Base-by-base conservation (phyloP, 139 green algal species). In the Chlamydomonas eustigma region DNA sequence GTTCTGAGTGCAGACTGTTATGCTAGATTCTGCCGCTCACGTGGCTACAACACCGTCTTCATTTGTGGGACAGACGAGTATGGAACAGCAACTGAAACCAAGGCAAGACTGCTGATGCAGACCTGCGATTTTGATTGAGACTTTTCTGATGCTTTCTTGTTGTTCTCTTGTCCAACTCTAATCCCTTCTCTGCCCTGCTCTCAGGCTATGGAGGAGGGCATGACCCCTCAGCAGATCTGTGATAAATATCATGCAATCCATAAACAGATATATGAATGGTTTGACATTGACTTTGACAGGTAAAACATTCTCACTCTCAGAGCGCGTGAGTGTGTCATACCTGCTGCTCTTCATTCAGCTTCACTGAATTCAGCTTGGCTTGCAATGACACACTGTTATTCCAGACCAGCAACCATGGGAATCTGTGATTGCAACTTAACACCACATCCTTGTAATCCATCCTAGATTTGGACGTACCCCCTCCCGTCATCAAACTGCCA, bases 61-160 rank as follows among this genome's bases (percentile, higher is more conserved):
- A 88, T 99, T 12, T 99, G 95, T 81, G 95, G 95, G 51, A 99
- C 95, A 0, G 95, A 99, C 79, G 95, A 99, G 88, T 99, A 99
- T 73, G 95, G 95, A 30, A 99, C 95, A 4, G 95, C 95, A 51
- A 99, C 95, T 0, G 95, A 99, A 83, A 98, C 94, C 71, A 99
- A 99, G 90, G 91, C 88, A 50, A 18, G 68, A n/a, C n/a, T n/a
- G n/a, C n/a, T n/a, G n/a, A n/a, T n/a, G n/a, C n/a, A n/a, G n/a
- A n/a, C n/a, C n/a, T n/a, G n/a, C n/a, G n/a, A n/a, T n/a, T n/a
- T n/a, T n/a, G n/a, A n/a, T n/a, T n/a, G n/a, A n/a, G n/a, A n/a
- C n/a, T n/a, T n/a, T n/a, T n/a, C n/a, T n/a, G n/a, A n/a, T n/a
- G n/a, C n/a, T n/a, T n/a, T n/a, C n/a, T n/a, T n/a, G n/a, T n/a